Evolutionary conservation across 2,329 filamentous ascomycete genomes (phyloP).

Genomic region (Nemania abortiva): DNA sequence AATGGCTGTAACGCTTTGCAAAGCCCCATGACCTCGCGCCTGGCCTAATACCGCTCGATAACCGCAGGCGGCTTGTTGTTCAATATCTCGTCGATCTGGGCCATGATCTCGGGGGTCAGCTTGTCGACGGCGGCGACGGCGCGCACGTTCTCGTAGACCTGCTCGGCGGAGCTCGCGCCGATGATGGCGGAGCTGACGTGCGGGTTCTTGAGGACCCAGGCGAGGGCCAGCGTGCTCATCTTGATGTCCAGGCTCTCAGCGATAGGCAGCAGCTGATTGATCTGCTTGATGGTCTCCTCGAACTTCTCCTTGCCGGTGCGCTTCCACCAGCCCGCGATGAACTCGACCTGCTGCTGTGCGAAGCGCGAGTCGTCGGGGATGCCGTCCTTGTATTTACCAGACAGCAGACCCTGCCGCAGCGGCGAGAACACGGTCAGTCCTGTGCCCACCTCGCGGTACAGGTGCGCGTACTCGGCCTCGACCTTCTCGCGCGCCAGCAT

Average conservation of each 20-base stretch:
- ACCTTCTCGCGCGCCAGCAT: constrained; percentile 71
- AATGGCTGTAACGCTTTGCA: no score
- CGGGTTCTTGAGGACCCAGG: constrained; percentile 72
- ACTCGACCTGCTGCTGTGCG: constrained; percentile 66
- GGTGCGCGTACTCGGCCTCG: constrained; percentile 71
- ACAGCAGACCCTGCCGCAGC: constrained; percentile 70
- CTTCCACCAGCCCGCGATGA: constrained; percentile 66
- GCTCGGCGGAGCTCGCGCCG: constrained; percentile 68
- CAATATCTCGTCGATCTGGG: constrained; percentile 69
- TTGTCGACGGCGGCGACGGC: constrained; percentile 66
- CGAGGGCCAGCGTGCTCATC: constrained; percentile 67
- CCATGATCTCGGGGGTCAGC: constrained; percentile 69
- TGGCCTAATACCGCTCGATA: constrained; percentile 49
- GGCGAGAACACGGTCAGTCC: constrained; percentile 74
- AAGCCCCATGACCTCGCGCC: not conserved
- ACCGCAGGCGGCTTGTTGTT: constrained; percentile 68
- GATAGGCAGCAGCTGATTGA: constrained; percentile 70
- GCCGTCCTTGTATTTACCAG: constrained; percentile 75
- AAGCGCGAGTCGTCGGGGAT: constrained; percentile 55
- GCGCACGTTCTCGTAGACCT: constrained; percentile 70
- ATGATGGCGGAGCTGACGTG: constrained; percentile 72
- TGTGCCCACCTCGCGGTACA: constrained; percentile 70
- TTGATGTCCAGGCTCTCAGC: constrained; percentile 73
- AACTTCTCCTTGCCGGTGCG: constrained; percentile 64
- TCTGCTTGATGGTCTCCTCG: constrained; percentile 68